Conservation (phyloP, 345 rosid species). For the Nasturtium officinale region DNA sequence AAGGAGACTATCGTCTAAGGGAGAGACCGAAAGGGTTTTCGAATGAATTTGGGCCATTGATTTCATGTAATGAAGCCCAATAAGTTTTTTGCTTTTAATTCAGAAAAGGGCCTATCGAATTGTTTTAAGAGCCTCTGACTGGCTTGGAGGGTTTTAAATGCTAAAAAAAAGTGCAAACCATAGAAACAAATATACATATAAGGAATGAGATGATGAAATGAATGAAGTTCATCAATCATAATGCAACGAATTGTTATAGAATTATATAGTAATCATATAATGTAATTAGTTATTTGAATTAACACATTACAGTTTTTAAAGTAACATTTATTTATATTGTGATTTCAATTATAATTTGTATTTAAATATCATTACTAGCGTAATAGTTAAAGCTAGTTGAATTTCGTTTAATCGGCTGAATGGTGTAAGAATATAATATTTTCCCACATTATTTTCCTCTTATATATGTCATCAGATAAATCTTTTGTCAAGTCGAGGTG, state of each 20-base stretch:
- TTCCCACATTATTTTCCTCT: too few relatives aligned
- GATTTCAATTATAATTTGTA: too few relatives aligned
- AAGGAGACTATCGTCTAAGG: neutral
- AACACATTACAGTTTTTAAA: neutral
- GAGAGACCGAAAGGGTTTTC: neutral
- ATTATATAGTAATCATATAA: neutral
- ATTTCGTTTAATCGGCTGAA: neutral
- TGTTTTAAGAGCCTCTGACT: neutral
- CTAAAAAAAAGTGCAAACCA: neutral
- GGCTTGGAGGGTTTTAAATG: neutral
- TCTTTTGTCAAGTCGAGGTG: neutral
- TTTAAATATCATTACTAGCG: too few relatives aligned
- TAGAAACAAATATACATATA: too few relatives aligned
- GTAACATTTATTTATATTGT: neutral
- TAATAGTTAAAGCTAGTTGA: too few relatives aligned
- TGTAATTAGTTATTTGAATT: neutral
- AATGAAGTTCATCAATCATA: neutral
- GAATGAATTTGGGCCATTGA: conserved; percentile 10
- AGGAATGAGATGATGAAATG: too few relatives aligned
- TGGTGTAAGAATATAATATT: neutral
- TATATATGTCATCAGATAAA: conserved; percentile 18
- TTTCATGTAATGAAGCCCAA: neutral
- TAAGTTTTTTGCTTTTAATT: neutral
- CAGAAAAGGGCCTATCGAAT: neutral
- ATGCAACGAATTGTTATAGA: neutral